Evolutionary conservation across 345 rosid genomes (phyloP), one percentile per base, ranked within the genome.

Genomic region (Ailanthus altissimus): DNA sequence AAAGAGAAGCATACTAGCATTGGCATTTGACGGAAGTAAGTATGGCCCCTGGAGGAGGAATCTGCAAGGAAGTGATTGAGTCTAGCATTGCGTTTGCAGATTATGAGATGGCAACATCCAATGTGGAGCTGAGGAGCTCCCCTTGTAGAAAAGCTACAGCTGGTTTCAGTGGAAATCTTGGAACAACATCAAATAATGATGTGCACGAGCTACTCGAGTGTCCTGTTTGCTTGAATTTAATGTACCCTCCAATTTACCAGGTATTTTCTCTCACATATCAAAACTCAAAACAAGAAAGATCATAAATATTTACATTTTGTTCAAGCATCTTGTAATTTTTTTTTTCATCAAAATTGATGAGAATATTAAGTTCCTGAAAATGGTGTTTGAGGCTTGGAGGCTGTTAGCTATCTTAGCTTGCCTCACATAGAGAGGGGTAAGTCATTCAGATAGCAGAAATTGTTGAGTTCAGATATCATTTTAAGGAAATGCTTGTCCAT

Each of bases 161-260:
- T 66, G 80, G 80, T 78, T 60, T 75, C 18, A 63, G 83, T 75
- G 90, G 89, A 78, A 91, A 85, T 85, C 76, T 71, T 10, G 88
- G 94, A 66, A 70, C 87, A 25, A 75, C 88, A 32, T 85, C 91
- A 58, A 83, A 78, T 68, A 86, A 90, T 57, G 90, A 88, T 77
- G 91, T 93, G 70, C 91, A 92, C 5, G 91, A 92, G 79, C 90
- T 94, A 46, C 95, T 93, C 2, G 98, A 93, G 73, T 93, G 98
- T 78, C 88, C 92, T 8, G 88, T 90, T 75, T 93, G 98, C 85
- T 80, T 87, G 79, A 87, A 83, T 81, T 79, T 90, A 4, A 93
- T 93, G 94, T 92, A 88, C 81, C 97, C 97, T 80, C 98, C 97
- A 57, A 92, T 93, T 76, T 81, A 87, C 85, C 97, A 93, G 98